Evolutionary conservation across 1,139 yeast species (phyloP), one percentile per base, ranked within the genome.

Genomic region (Casaregolazyma suthepensis): DNA sequence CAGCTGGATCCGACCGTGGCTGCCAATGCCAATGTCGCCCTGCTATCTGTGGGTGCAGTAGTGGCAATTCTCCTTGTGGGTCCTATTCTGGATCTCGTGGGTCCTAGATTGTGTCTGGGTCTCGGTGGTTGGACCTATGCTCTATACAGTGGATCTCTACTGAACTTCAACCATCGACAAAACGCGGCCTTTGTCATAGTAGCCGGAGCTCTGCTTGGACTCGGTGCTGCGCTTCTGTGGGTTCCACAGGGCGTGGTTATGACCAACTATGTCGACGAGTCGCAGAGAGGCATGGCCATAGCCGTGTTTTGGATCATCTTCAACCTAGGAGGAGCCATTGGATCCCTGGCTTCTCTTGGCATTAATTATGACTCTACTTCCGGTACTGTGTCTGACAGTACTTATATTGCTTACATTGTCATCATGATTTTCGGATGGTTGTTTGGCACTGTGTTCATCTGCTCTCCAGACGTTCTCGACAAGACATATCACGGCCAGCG

Each of bases 271-370:
- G 80, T 85, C 5, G 66, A 79, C 17, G 85, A 81, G 66, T 64
- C 69, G 51, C 72, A 66, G 45, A 81, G 81, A 67, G 87, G 85
- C 52, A 70, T 72, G 50, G 81, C 81, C 48, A 75, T 82, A 52
- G 72, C 70, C 17, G 66, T 78, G n/a, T 82, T 81, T 66, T 82
- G 87, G 87, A 71, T 78, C 56, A 79, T 82, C 53, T 82, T 82
- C 74, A 81, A 81, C 69, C 70, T 81, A 60, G 87, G 87, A 63
- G 83, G 81, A 15, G 83, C 80, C 51, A 57, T 60, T 44, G 63
- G 63, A 18, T 59, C 63, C 22, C 50, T 60, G 45, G 59, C 59
- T 29, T 51, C 59, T 29, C 58, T 60, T 35, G 63, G 63, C 4
- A 37, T 56, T 48, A 60, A 60, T 54, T 57, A 52, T 45, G 18